Evolutionary conservation across 2,329 filamentous ascomycete species (phyloP), one percentile per base, ranked within the genome.

Genomic region (Fusarium scirpi): DNA sequence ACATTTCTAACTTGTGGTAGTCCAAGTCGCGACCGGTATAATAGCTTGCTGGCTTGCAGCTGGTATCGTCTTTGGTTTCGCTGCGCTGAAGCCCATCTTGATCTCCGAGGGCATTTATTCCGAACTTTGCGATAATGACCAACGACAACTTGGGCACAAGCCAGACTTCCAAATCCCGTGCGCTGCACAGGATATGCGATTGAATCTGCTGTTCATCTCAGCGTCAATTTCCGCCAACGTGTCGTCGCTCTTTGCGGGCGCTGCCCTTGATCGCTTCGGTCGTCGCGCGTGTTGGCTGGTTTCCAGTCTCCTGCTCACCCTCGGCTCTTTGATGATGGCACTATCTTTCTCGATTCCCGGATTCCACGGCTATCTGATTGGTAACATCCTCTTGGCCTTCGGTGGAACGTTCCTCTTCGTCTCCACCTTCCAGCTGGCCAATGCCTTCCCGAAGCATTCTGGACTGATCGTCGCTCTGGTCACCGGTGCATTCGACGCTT

Each of bases 121-220:
- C 27, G 84, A 92, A 41, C 81, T 85, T 25, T 95, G 92, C 76
- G 64, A 77, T 12, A 76, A 72, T 56, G 74, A 62, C 4, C 58
- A 29, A 1, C 24, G n/a, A 4, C 15, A 4, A 9, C 55, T 60
- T 9, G 54, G 60, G 8, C 61, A 74, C 3, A 69, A 76, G n/a
- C 74, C 74, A 18, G 75, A 84, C 29, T 82, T 43, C 4, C 16
- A 46, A 5, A 48, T 73, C 2, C 74, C 83, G 0, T 88, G 86
- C 67, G 78, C 85, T 22, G 86, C 89, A 75, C 77, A 78, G 29
- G 76, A 78, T 13, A 87, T 89, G 58, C 85, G 85, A 58, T 84
- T 97, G 55, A 97, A 97, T 76, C 82, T 97, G 61, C 95, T 97
- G 90, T 97, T 97, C 82, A 96, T 94, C 6, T 86, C 93, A 16